These are phyloP conservation scores for Voacanga thouarsii DNA, from an alignment of 257 asterid genomes.

Conservation along the genomic window DNA sequence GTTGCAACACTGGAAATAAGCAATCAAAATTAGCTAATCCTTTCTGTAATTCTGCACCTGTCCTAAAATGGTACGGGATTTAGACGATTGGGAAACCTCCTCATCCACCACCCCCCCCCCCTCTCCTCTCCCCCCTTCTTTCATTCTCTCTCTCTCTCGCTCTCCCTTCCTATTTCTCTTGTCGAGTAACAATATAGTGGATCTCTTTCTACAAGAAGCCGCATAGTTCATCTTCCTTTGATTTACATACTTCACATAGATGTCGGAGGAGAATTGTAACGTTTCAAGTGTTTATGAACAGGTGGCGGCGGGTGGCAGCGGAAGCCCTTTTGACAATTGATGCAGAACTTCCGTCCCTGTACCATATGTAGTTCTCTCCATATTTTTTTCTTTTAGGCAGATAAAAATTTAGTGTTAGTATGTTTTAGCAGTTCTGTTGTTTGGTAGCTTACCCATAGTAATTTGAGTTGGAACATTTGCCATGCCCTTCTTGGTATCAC, in stretches of 20 bases:
- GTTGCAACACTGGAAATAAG: background rate
- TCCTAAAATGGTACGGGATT: background rate
- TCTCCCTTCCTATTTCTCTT: background rate
- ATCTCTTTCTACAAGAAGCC: background rate
- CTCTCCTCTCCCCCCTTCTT: background rate
- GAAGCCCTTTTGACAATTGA: slow-evolving; percentile 6
- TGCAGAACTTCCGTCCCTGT: slow-evolving; percentile 7
- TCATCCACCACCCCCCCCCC: too few species aligned
- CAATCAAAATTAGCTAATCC: background rate
- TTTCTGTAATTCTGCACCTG: background rate
- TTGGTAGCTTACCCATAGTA: background rate
- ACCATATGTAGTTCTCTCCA: slow-evolving; percentile 9
- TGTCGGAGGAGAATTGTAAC: background rate
- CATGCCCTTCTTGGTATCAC: background rate
- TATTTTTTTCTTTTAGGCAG: slow-evolving; percentile 3
- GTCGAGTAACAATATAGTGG: background rate
- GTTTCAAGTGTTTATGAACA: slow-evolving; percentile 5
- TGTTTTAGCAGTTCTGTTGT: slow-evolving; percentile 5
- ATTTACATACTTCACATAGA: background rate
- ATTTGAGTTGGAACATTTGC: background rate
- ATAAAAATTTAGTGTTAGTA: slow-evolving; percentile 10
- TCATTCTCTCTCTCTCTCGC: background rate
- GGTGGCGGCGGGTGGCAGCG: slow-evolving; percentile 17
- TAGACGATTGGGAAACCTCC: background rate
- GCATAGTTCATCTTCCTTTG: background rate